These are phyloP conservation scores for Biscogniauxia sp. DNA, from an alignment of 2,329 filamentous ascomycete species.

Conservation along the genomic window DNA sequence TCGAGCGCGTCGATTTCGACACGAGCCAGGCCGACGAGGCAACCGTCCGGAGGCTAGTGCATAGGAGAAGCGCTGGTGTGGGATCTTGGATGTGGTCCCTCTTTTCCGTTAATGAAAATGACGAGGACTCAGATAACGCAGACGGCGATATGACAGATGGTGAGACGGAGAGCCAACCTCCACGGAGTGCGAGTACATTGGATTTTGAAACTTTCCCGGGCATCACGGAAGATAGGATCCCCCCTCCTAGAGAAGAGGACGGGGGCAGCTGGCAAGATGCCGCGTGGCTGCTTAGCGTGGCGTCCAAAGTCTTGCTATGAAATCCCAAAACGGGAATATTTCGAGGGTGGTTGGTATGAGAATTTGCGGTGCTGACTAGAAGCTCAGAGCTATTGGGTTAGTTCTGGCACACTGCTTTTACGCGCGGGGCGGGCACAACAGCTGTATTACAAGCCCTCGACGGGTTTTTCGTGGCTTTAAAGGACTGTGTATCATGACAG, in stretches of 20 bases:
- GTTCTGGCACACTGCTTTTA: background rate
- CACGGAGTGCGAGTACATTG: conserved; percentile 38
- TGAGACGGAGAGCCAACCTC: conserved; percentile 36
- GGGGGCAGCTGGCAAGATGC: conserved; percentile 64
- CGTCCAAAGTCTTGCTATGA: conserved; percentile 59
- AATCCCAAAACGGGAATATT: conserved; percentile 3
- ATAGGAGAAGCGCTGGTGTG: conserved; percentile 49
- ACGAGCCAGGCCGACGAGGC: conserved; percentile 56
- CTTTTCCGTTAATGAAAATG: conserved; percentile 61
- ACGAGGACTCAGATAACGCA: conserved; percentile 46
- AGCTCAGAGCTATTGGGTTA: conserved; percentile 2
- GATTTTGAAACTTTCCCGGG: conserved; percentile 40
- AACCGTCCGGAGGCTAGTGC: conserved; percentile 55
- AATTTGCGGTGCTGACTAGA: conserved; percentile 3
- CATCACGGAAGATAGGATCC: conserved; percentile 44
- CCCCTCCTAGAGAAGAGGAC: conserved; percentile 50
- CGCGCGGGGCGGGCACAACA: background rate
- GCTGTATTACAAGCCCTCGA: background rate
- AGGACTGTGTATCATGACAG: background rate
- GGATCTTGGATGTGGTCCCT: conserved; percentile 64
- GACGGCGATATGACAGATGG: conserved; percentile 36
- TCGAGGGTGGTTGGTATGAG: background rate
- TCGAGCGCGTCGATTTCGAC: conserved; percentile 54
- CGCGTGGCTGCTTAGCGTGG: conserved; percentile 65
- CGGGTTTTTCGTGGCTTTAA: background rate